A percentile compares a stretch with the other conserved stretches of the same genome.
phyloP scores from a whole-genome alignment of 192 early-diverging fungal genomes.

The Dissophora globulifera region DNA sequence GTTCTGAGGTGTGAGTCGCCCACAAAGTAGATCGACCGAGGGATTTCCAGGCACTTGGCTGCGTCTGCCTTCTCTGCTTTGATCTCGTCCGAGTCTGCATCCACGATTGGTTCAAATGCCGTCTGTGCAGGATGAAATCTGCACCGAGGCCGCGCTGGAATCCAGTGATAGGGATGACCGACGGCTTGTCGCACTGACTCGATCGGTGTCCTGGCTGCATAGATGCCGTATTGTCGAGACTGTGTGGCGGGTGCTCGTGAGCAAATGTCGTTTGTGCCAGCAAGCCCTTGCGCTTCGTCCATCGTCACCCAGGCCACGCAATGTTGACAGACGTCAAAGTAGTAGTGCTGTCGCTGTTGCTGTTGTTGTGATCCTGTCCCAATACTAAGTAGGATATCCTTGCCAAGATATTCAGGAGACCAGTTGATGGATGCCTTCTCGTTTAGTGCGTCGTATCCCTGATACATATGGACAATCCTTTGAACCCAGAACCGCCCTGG shows the following conservation, averaged over 20 bases:
- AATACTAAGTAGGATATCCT: slow-evolving; percentile 8
- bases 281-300: slow-evolving; percentile 20
- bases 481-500: slow-evolving; percentile 48
- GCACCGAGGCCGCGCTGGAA: slow-evolving; percentile 36
- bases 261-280: slow-evolving; percentile 17
- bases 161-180: slow-evolving; percentile 36
- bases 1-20: slow-evolving; percentile 27
- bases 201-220: slow-evolving; percentile 11
- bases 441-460: slow-evolving; percentile 29
- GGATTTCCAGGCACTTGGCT: slow-evolving; percentile 6
- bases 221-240: slow-evolving; percentile 32
- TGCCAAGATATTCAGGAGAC: slow-evolving; percentile 21
- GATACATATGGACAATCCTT: slow-evolving; percentile 29
- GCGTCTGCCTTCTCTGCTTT: slow-evolving; percentile 11
- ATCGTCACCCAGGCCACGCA: slow-evolving; percentile 17
- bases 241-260: not conserved
- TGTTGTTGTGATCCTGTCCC: slow-evolving; percentile 3
- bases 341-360: slow-evolving; percentile 8
- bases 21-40: slow-evolving; percentile 24
- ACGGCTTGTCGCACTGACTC: slow-evolving; percentile 18
- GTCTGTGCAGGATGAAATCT: slow-evolving; percentile 9
- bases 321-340: slow-evolving; percentile 32
- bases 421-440: slow-evolving; percentile 1
- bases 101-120: slow-evolving; percentile 7
- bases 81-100: slow-evolving; percentile 6